A percentile compares a stretch with the other conserved stretches of the same genome.
These are phyloP conservation scores for Collybia sordida DNA, from an alignment of 768 basidiomycete genomes.

Conservation along the genomic window DNA sequence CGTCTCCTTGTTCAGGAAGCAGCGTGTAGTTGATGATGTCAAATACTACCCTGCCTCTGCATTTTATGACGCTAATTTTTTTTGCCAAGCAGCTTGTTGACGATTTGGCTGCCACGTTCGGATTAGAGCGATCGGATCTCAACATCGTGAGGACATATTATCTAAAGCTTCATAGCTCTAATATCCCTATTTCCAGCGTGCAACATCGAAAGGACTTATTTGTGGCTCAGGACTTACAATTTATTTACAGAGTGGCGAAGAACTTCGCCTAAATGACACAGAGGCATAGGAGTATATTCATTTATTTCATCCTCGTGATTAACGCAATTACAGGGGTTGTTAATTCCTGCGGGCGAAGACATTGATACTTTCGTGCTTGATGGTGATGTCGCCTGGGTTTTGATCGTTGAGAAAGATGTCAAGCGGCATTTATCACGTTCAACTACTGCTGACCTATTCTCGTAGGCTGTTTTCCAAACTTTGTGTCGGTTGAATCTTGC, in stretches of 20 bases:
- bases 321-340: constrained; percentile 48
- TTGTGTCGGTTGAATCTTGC: constrained; percentile 62
- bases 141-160: constrained; percentile 58
- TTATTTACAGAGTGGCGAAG: constrained; percentile 54
- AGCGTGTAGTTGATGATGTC: constrained; percentile 69
- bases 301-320: background rate
- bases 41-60: background rate
- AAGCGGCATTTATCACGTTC: background rate
- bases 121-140: constrained; percentile 70
- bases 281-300: constrained; percentile 42
- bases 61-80: background rate
- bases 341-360: constrained; percentile 78
- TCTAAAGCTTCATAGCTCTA: constrained; percentile 1
- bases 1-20: constrained; percentile 72
- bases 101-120: constrained; percentile 83
- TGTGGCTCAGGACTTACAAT: constrained; percentile 66
- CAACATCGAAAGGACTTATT: constrained; percentile 86
- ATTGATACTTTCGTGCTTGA: constrained; percentile 61
- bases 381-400: constrained; percentile 67
- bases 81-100: constrained; percentile 67
- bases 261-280: constrained; percentile 47
- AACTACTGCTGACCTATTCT: background rate
- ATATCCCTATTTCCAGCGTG: constrained; percentile 52
- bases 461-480: constrained; percentile 92
- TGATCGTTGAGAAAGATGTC: constrained; percentile 95